A percentile compares a stretch with the other conserved stretches of the same genome.
Evolutionary conservation across 1,284 basidiomycete genomes (phyloP).

Genomic region (Hemileia vastatrix): DNA sequence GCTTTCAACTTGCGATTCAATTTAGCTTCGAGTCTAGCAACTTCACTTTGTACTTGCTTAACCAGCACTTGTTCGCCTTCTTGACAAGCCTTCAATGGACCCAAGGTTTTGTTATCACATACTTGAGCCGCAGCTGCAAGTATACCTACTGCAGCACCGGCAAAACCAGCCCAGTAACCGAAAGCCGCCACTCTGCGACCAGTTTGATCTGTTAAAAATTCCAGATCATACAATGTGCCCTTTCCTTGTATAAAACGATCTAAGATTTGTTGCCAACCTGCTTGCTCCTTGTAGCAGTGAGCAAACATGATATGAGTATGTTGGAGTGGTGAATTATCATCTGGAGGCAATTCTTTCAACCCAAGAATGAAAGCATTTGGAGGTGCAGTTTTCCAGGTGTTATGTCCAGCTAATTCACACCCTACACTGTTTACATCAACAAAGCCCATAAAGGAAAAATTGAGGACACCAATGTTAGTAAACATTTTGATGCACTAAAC

Average conservation of each 20-base stretch:
- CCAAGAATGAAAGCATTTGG: constrained; percentile 74
- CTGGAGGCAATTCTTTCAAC: constrained; percentile 78
- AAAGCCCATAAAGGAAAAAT: not conserved
- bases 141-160: constrained; percentile 86
- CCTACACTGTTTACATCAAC: constrained; percentile 57
- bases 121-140: constrained; percentile 65
- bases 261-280: constrained; percentile 81
- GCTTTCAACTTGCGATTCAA: constrained; percentile 62
- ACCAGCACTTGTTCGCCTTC: constrained; percentile 74
- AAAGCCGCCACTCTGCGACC: constrained; percentile 96
- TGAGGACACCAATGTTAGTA: too few relatives aligned
- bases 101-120: constrained; percentile 50
- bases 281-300: constrained; percentile 96
- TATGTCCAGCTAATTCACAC: constrained; percentile 77
- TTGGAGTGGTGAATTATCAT: constrained; percentile 65
- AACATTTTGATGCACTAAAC: too few relatives aligned
- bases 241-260: constrained; percentile 71
- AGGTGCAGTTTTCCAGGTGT: constrained; percentile 78
- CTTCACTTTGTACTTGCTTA: constrained; percentile 51
- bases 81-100: constrained; percentile 61
- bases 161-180: constrained; percentile 96
- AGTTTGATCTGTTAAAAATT: constrained; percentile 78
- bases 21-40: constrained; percentile 50
- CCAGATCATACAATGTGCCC: constrained; percentile 88
- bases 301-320: constrained; percentile 99